Percentiles rank a stretch among this genome's conserved stretches.
Conservation (phyloP, 352 stramenopile genomes). For the Phytophthora litchii region DNA sequence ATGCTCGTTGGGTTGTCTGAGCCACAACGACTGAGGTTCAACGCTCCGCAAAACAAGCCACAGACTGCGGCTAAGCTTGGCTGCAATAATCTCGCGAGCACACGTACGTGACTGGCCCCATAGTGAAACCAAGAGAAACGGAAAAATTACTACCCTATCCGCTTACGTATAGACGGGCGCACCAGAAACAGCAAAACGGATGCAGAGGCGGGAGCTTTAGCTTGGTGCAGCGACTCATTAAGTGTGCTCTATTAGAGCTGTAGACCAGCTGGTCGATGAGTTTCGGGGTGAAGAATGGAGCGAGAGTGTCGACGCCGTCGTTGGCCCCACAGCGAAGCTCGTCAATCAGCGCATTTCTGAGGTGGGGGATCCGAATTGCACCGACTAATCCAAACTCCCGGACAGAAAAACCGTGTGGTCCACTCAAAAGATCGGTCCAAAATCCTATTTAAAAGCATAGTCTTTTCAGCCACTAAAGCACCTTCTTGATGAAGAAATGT, state of each 20-base stretch:
- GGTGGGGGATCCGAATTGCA: slow-evolving; percentile 3
- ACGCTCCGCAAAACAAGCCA: slow-evolving; percentile 22
- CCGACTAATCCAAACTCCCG: slow-evolving; percentile 3
- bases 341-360: background rate
- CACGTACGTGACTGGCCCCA: slow-evolving; percentile 12
- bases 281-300: slow-evolving; percentile 9
- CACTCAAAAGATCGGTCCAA: slow-evolving; percentile 20
- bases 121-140: slow-evolving; percentile 24
- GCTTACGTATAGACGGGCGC: slow-evolving; percentile 1
- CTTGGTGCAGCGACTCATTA: background rate
- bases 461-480: slow-evolving; percentile 8
- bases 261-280: slow-evolving; percentile 1
- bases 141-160: slow-evolving; percentile 32
- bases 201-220: background rate
- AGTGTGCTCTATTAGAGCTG: background rate
- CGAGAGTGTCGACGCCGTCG: too few relatives aligned
- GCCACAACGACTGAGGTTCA: slow-evolving; percentile 12
- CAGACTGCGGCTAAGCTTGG: background rate
- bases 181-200: slow-evolving; percentile 28
- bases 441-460: background rate
- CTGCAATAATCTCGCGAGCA: slow-evolving; percentile 6
- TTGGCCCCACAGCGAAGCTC: slow-evolving; percentile 1
- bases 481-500: background rate
- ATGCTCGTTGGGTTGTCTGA: slow-evolving; percentile 29
- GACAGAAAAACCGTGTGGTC: slow-evolving; percentile 18